Conservation (phyloP, 1,284 basidiomycete genomes). For the Moniliella sp. region DNA sequence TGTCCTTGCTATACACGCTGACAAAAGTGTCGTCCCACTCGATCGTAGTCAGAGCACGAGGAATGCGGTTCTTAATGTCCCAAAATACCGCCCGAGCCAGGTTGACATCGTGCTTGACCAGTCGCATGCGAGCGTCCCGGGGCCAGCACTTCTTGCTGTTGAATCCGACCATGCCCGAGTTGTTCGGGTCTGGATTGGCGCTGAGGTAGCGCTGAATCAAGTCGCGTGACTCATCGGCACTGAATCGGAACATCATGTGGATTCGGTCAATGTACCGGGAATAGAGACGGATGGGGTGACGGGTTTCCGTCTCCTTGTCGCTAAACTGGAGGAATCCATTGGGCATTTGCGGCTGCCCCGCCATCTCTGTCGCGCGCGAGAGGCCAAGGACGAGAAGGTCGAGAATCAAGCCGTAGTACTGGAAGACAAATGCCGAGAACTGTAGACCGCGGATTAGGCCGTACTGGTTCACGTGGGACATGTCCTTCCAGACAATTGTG, state of each 20-base stretch:
- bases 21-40: slow-evolving; percentile 50
- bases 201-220: slow-evolving; percentile 91
- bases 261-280: slow-evolving; percentile 32
- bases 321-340: slow-evolving; percentile 31
- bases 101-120: slow-evolving; percentile 99
- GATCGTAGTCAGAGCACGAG: slow-evolving; percentile 85
- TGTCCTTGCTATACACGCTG: slow-evolving; percentile 77
- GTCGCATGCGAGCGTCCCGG: slow-evolving; percentile 87
- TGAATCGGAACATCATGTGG: slow-evolving; percentile 73
- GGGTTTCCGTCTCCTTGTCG: slow-evolving; percentile 22
- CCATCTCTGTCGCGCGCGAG: slow-evolving; percentile 30
- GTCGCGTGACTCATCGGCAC: slow-evolving; percentile 89
- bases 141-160: slow-evolving; percentile 99
- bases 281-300: slow-evolving; percentile 30
- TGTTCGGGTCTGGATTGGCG: slow-evolving; percentile 84
- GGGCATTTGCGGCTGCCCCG: slow-evolving; percentile 28
- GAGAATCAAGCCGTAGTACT: slow-evolving; percentile 32
- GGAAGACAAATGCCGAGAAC: slow-evolving; percentile 32
- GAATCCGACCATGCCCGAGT: slow-evolving; percentile 95
- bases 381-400: slow-evolving; percentile 30
- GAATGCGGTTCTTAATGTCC: slow-evolving; percentile 95
- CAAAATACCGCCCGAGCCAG: slow-evolving; percentile 91
- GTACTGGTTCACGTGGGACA: slow-evolving; percentile 32
- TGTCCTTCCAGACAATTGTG: slow-evolving; percentile 33
- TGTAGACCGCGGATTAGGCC: slow-evolving; percentile 32